Evolutionary conservation across 2,329 filamentous ascomycete species (phyloP).

Genomic region (Botrytis cinerea): DNA sequence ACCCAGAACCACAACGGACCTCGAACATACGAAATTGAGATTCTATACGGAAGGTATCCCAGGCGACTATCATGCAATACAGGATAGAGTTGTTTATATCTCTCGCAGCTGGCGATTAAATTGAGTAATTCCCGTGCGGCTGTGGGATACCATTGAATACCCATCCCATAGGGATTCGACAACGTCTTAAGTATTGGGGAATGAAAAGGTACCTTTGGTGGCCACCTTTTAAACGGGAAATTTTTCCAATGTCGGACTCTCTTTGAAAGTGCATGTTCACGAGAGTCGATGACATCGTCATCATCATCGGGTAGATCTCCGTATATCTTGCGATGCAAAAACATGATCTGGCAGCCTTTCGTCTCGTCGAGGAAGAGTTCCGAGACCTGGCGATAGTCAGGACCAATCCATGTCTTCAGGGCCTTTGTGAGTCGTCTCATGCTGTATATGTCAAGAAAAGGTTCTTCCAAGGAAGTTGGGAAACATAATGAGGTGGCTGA

Average conservation of each 20-base stretch:
- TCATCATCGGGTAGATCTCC: neutral
- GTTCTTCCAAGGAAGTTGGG: neutral
- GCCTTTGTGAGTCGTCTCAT: neutral
- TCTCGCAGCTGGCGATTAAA: neutral
- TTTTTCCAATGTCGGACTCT: slow-evolving; percentile 1
- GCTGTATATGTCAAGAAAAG: neutral
- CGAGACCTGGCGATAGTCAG: neutral
- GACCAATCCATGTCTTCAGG: neutral
- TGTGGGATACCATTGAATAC: slow-evolving; percentile 4
- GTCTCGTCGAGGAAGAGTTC: neutral
- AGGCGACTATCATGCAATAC: too few relatives aligned
- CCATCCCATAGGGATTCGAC: neutral
- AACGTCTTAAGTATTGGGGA: neutral
- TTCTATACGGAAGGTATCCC: neutral
- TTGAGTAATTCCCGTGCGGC: neutral
- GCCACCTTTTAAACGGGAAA: neutral
- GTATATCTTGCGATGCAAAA: neutral
- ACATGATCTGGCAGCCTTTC: neutral
- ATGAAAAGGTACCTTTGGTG: neutral
- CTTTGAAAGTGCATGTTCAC: neutral
- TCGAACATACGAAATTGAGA: too few relatives aligned
- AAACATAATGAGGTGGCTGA: neutral
- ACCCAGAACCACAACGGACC: neutral
- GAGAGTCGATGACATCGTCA: too few relatives aligned
- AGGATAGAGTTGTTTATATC: too few relatives aligned